Conservation (phyloP, 2,329 filamentous ascomycete species). For the Emmonsia crescens region DNA sequence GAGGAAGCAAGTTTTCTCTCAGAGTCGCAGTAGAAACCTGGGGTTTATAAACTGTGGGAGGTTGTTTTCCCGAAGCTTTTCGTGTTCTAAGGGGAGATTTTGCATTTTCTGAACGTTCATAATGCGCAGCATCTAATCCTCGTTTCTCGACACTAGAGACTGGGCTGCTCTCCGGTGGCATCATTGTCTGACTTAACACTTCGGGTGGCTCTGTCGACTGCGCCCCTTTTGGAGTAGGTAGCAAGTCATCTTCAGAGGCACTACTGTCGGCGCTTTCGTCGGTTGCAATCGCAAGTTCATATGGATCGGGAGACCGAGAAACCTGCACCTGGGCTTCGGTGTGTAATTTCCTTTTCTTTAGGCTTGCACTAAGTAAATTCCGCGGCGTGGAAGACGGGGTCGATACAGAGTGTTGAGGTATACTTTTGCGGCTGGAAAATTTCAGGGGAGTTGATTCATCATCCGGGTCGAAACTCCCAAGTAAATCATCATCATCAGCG, state of each 20-base stretch:
- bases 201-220: conserved; percentile 14
- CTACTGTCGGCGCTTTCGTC: conserved; percentile 4
- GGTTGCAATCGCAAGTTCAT: conserved; percentile 14
- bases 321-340: conserved; percentile 17
- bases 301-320: conserved; percentile 17
- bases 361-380: not conserved
- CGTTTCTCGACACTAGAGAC: not conserved
- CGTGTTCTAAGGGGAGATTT: not conserved
- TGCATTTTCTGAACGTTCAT: not conserved
- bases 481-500: conserved; percentile 29
- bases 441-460: conserved; percentile 37
- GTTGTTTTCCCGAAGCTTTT: not conserved
- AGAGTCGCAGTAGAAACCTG: conserved; percentile 25
- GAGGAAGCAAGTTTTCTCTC: conserved; percentile 27
- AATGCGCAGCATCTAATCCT: not conserved
- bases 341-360: not conserved
- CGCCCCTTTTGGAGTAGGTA: conserved; percentile 8
- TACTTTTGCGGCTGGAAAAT: conserved; percentile 23
- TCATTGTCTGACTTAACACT: conserved; percentile 26
- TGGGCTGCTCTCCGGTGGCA: conserved; percentile 27
- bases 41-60: not conserved
- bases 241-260: conserved; percentile 6
- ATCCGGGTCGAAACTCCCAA: conserved; percentile 33
- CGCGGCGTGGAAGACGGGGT: conserved; percentile 19
- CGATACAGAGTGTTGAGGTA: conserved; percentile 16